These are phyloP conservation scores for Helianthus tuberosus DNA, from an alignment of 129 eudicot species.

Conservation along the genomic window DNA sequence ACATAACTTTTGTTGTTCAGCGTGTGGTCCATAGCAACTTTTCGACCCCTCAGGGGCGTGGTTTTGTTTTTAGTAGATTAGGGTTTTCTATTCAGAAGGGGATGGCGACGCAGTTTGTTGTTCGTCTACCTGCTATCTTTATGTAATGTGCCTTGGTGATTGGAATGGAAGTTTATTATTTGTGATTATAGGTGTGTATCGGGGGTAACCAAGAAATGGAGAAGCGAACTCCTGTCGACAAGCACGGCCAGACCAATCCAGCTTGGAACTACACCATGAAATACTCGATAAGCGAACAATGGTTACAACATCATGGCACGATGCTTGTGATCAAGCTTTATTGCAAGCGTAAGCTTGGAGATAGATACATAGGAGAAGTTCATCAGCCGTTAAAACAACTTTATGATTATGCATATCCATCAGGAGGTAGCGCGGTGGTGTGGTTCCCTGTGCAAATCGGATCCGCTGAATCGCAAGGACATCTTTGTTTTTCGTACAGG, in stretches of 20 bases:
- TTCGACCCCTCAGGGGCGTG: no score
- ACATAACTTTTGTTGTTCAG: not conserved
- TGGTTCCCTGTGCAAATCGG: constrained; percentile 54
- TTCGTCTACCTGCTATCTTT: no score
- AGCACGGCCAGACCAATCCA: constrained; percentile 49
- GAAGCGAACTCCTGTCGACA: constrained; percentile 49
- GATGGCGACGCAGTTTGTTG: no score
- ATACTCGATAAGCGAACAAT: constrained; percentile 42
- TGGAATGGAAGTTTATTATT: no score
- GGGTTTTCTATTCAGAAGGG: no score
- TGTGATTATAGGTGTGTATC: constrained; percentile 34
- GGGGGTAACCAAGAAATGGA: constrained; percentile 40
- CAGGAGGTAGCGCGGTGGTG: constrained; percentile 51
- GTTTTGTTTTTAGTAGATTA: no score
- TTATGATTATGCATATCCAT: constrained; percentile 37
- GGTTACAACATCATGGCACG: constrained; percentile 36
- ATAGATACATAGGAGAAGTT: constrained; percentile 62
- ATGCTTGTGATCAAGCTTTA: constrained; percentile 57
- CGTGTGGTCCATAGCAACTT: no score
- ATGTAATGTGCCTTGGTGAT: no score
- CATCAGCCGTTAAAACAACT: constrained; percentile 57
- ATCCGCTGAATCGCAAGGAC: constrained; percentile 52
- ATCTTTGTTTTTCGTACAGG: constrained; percentile 51
- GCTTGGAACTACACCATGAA: constrained; percentile 56
- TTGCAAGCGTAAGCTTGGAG: constrained; percentile 62